phyloP scores from a whole-genome alignment of 306 rosid species.

The Acacia confusa region DNA sequence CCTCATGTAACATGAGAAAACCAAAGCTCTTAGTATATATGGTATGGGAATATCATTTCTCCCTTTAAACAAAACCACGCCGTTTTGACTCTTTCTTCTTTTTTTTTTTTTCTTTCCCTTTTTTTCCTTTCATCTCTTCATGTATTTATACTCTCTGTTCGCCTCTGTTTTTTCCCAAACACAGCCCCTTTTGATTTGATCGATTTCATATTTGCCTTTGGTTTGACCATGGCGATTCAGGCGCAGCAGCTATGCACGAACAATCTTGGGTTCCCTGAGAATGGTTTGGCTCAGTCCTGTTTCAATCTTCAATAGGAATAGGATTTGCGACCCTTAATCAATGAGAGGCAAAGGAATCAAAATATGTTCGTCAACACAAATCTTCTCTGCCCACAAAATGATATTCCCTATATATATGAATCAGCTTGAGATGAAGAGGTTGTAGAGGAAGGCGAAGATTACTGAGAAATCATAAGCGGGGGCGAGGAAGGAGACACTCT shows the following conservation, averaged over 20 bases:
- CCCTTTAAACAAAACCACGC: too few species aligned
- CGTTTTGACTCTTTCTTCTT: too few species aligned
- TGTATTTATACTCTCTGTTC: background rate
- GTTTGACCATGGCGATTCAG: slow-evolving; percentile 53
- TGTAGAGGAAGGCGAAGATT: too few species aligned
- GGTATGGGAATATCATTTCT: too few species aligned
- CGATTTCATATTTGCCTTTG: background rate
- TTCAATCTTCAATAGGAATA: slow-evolving; percentile 44
- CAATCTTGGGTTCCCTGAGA: slow-evolving; percentile 45
- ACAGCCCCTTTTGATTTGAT: too few species aligned
- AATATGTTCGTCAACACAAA: slow-evolving; percentile 14
- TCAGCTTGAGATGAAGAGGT: too few species aligned
- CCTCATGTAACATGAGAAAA: too few species aligned
- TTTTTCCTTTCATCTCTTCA: background rate
- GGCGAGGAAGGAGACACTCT: too few species aligned
- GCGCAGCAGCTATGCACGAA: slow-evolving; percentile 56
- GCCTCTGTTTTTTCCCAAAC: background rate
- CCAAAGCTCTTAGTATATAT: too few species aligned
- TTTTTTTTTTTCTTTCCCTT: background rate
- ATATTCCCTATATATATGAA: too few species aligned
- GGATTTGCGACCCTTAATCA: slow-evolving; percentile 19
- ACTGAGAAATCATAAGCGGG: too few species aligned
- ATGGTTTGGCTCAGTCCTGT: slow-evolving; percentile 36
- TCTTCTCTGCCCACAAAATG: too few species aligned
- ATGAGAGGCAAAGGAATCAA: slow-evolving; percentile 27